Percentiles rank a stretch among this genome's conserved stretches.
Evolutionary conservation across 768 basidiomycete genomes (phyloP).

Genomic region (Megacollybia marginata): DNA sequence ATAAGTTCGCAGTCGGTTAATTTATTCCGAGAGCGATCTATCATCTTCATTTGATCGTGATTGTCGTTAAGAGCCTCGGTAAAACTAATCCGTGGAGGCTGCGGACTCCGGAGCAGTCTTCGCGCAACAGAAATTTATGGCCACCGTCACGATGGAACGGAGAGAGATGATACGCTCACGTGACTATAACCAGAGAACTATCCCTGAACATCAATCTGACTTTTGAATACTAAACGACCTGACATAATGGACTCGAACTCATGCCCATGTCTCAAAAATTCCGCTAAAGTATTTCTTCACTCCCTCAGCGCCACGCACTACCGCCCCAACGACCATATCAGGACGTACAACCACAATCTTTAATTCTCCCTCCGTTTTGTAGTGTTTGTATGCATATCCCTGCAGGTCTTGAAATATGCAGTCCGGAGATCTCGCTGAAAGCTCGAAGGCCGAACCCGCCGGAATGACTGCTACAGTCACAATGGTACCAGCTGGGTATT

Average conservation of each 20-base stretch:
- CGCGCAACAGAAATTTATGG: no score
- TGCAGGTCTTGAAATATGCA: conserved; percentile 15
- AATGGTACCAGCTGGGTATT: not conserved
- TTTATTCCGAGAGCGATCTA: no score
- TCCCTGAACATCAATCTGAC: not conserved
- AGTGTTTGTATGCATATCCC: conserved; percentile 18
- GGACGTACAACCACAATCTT: conserved; percentile 22
- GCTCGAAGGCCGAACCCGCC: conserved; percentile 1
- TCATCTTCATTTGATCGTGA: no score
- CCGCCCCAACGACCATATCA: conserved; percentile 14
- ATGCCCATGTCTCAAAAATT: conserved; percentile 7
- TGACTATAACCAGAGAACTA: no score
- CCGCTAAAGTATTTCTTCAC: conserved; percentile 9
- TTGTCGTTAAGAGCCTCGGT: no score
- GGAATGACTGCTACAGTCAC: not conserved
- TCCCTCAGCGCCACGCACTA: conserved; percentile 13
- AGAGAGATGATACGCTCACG: no score
- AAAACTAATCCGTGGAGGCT: no score
- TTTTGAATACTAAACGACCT: no score
- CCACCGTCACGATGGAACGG: no score
- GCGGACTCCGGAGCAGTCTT: no score
- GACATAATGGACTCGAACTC: not conserved
- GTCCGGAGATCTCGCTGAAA: conserved; percentile 2
- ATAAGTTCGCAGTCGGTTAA: no score
- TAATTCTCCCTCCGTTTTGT: conserved; percentile 45